Base-by-base conservation (phyloP, 2,329 filamentous ascomycete genomes). In the Neofusicoccum kwambonambiense region DNA sequence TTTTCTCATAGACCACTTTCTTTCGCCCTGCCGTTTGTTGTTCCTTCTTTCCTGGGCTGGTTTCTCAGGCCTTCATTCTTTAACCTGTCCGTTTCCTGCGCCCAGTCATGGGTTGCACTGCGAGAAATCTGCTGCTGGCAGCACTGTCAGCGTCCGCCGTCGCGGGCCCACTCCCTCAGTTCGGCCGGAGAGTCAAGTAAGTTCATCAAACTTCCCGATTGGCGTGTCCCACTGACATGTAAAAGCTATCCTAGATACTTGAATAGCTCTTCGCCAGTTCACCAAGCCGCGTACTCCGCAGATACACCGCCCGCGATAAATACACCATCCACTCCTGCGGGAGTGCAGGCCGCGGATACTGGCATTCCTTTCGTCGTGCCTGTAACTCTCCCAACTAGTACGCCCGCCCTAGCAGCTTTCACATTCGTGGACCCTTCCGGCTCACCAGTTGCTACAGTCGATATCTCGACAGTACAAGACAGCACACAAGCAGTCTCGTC, bases 61-160 rank as follows among this genome's bases (percentile, higher is more conserved):
- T 61, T 52, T 72, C 68, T 64, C 62, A 71, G 67, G 67, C 44
- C 70, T 54, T 64, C 68, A 67, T 63, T 70, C 65, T 70, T 68
- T 45, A 67, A 68, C 71, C 67, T 68, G 60, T 69, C 42, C 65
- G 75, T 76, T 57, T 58, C 8, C 74, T 64, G 42, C 19, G 31
- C 27, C 56, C 56, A 68, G 67, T 52, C 72, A 54, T 66, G 70
- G 68, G 65, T 51, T 50, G 66, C 61, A 11, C 15, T 73, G 37
- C 7, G 35, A 64, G n/a, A 17, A 39, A 17, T 31, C 70, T 72
- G 75, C 75, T 77, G 75, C 75, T 78, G 66, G 75, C 76, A 76
- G 75, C 75, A 56, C 74, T 49, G 64, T 73, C 67, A 49, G 69
- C 68, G 62, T 65, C 66, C 13, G 68, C 71, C 68, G 69, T 71